These are phyloP conservation scores for Pythium dissimile DNA, from an alignment of 352 stramenopile genomes.

Conservation along the genomic window DNA sequence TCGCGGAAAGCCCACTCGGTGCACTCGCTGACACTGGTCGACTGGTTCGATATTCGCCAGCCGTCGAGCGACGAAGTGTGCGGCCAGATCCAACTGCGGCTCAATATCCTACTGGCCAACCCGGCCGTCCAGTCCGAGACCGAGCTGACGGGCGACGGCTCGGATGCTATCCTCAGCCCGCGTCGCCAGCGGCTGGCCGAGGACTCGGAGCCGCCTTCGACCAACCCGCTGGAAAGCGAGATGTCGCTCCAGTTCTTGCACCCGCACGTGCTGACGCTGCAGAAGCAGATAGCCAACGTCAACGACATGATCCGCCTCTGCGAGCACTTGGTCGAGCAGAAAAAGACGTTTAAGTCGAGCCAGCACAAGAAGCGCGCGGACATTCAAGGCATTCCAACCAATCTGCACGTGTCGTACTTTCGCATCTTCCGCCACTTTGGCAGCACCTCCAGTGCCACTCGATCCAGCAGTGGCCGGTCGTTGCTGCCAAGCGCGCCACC, in stretches of 20 bases:
- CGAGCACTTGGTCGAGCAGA: constrained; percentile 57
- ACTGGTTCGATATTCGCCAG: constrained; percentile 78
- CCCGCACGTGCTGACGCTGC: constrained; percentile 65
- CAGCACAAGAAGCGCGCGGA: constrained; percentile 77
- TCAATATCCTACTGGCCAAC: constrained; percentile 72
- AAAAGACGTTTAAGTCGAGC: constrained; percentile 85
- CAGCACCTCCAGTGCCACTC: constrained; percentile 17
- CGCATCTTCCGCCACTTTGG: constrained; percentile 62
- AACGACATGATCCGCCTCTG: constrained; percentile 65
- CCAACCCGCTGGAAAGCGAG: constrained; percentile 47
- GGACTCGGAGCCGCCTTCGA: constrained; percentile 38
- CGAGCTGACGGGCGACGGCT: constrained; percentile 18
- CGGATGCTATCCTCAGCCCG: constrained; percentile 26
- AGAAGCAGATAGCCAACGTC: constrained; percentile 58
- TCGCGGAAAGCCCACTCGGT: constrained; percentile 34
- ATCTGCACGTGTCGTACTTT: constrained; percentile 83
- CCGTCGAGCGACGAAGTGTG: constrained; percentile 51
- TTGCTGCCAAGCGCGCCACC: constrained; percentile 7
- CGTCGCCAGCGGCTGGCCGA: constrained; percentile 32
- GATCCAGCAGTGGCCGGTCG: constrained; percentile 1
- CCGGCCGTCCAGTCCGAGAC: constrained; percentile 19
- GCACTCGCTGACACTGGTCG: constrained; percentile 60
- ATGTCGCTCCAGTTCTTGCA: constrained; percentile 72
- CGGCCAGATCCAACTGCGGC: constrained; percentile 69
- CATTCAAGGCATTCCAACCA: constrained; percentile 79